These are phyloP conservation scores for Lenzites betulinus DNA, from an alignment of 768 basidiomycete genomes.

Conservation along the genomic window DNA sequence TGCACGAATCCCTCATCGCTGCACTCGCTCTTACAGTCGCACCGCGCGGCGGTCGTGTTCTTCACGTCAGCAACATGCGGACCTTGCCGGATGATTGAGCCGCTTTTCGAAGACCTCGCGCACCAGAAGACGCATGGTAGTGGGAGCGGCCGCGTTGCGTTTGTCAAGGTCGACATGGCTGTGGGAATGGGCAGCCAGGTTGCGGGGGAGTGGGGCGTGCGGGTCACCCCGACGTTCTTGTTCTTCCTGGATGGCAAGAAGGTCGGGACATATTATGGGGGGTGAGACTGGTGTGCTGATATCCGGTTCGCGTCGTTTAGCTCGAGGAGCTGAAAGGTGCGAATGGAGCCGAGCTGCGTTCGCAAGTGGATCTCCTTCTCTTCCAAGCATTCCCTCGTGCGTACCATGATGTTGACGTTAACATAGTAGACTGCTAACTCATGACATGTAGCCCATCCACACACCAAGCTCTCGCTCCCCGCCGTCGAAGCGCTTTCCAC, in stretches of 20 bases:
- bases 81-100: conserved; percentile 84
- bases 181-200: conserved; percentile 64
- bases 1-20: conserved; percentile 78
- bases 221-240: conserved; percentile 85
- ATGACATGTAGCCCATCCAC: conserved; percentile 66
- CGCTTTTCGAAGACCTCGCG: conserved; percentile 79
- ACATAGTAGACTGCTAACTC: neutral
- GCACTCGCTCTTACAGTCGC: conserved; percentile 58
- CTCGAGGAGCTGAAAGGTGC: conserved; percentile 73
- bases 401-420: conserved; percentile 32
- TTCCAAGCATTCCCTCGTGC: conserved; percentile 80
- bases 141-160: conserved; percentile 55
- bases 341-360: conserved; percentile 64
- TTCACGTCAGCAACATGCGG: conserved; percentile 79
- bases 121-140: conserved; percentile 48
- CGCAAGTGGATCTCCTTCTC: conserved; percentile 73
- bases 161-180: conserved; percentile 82
- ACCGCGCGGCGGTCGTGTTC: conserved; percentile 76
- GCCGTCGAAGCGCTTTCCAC: conserved; percentile 63
- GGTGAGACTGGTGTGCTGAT: neutral
- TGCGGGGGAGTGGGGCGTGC: conserved; percentile 63
- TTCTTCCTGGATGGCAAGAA: conserved; percentile 81
- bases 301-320: conserved; percentile 37
- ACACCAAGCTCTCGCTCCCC: conserved; percentile 60
- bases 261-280: conserved; percentile 40